A percentile compares a stretch with the other conserved stretches of the same genome.
These are phyloP conservation scores for Candida sp. DNA, from an alignment of 1,139 yeast genomes.

Conservation along the genomic window DNA sequence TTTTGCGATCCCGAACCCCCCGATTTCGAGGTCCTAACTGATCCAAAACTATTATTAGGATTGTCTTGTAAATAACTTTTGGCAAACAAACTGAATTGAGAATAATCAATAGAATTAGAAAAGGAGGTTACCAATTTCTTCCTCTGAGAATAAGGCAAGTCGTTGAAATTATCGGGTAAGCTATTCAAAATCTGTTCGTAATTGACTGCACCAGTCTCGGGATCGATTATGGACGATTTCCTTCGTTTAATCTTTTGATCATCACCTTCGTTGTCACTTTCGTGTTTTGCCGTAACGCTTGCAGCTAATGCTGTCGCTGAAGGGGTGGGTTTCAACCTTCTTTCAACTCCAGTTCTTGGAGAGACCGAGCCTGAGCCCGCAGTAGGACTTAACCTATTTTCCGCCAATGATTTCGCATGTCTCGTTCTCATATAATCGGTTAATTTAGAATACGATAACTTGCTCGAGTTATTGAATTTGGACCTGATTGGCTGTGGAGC, in stretches of 20 bases:
- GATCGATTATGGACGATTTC: slow-evolving; percentile 17
- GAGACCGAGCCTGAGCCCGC: slow-evolving; percentile 2
- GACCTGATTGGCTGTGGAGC: slow-evolving; percentile 42
- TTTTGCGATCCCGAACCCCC: slow-evolving; percentile 10
- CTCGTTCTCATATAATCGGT: slow-evolving; percentile 26
- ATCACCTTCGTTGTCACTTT: slow-evolving; percentile 1
- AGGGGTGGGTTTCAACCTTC: neutral
- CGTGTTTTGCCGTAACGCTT: slow-evolving; percentile 2
- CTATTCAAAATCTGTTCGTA: slow-evolving; percentile 38
- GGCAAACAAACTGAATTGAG: slow-evolving; percentile 43
- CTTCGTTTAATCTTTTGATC: slow-evolving; percentile 18
- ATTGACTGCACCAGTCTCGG: slow-evolving; percentile 27
- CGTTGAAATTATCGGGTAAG: slow-evolving; percentile 59
- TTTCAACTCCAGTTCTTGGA: slow-evolving; percentile 4
- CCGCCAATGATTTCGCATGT: slow-evolving; percentile 9
- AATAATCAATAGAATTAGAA: slow-evolving; percentile 53
- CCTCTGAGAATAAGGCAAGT: slow-evolving; percentile 68
- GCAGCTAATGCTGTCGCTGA: slow-evolving; percentile 7
- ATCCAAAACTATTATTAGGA: slow-evolving; percentile 13
- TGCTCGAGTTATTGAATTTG: slow-evolving; percentile 8
- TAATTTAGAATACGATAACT: slow-evolving; percentile 21
- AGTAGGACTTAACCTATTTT: slow-evolving; percentile 1
- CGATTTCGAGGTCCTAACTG: slow-evolving; percentile 18
- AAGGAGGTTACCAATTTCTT: slow-evolving; percentile 53
- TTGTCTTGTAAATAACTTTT: slow-evolving; percentile 25